A percentile compares a stretch with the other conserved stretches of the same genome.
These are phyloP conservation scores for Neonectria coccinea DNA, from an alignment of 2,329 filamentous ascomycete species.

Conservation along the genomic window DNA sequence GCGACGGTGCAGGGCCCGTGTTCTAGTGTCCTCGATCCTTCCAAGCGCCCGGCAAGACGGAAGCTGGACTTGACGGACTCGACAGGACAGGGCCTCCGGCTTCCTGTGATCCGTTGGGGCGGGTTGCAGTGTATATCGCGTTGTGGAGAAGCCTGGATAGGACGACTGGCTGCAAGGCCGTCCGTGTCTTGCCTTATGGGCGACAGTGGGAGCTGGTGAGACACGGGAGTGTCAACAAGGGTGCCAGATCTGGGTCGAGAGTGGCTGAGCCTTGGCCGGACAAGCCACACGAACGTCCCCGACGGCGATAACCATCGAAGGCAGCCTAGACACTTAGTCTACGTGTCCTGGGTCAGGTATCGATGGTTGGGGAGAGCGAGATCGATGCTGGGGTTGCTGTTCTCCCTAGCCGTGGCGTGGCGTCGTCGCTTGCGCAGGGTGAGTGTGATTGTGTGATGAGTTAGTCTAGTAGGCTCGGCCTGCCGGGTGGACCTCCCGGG, in stretches of 20 bases:
- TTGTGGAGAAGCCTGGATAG: conserved; percentile 15
- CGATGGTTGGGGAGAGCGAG: not conserved
- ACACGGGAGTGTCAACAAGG: conserved; percentile 49
- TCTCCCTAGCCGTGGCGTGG: not conserved
- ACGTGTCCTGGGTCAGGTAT: too few species aligned
- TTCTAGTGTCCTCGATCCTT: conserved; percentile 9
- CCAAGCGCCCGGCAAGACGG: conserved; percentile 3
- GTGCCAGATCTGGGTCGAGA: conserved; percentile 39
- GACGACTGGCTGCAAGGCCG: conserved; percentile 12
- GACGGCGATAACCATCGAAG: conserved; percentile 17
- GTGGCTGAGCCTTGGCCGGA: conserved; percentile 19
- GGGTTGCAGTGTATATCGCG: not conserved
- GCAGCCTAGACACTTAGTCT: not conserved
- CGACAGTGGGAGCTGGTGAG: conserved; percentile 41
- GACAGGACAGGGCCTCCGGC: conserved; percentile 1
- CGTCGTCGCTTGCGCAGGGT: not conserved
- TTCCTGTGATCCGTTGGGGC: conserved; percentile 4
- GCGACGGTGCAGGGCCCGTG: conserved; percentile 17
- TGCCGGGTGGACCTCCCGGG: conserved; percentile 11
- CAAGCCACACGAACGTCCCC: conserved; percentile 9
- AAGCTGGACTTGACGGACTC: not conserved
- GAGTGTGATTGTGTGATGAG: not conserved
- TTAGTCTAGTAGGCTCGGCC: conserved; percentile 2
- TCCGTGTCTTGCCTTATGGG: conserved; percentile 43
- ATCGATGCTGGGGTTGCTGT: not conserved